Evolutionary conservation across 345 rosid species (phyloP).

Genomic region (Linum tenue): DNA sequence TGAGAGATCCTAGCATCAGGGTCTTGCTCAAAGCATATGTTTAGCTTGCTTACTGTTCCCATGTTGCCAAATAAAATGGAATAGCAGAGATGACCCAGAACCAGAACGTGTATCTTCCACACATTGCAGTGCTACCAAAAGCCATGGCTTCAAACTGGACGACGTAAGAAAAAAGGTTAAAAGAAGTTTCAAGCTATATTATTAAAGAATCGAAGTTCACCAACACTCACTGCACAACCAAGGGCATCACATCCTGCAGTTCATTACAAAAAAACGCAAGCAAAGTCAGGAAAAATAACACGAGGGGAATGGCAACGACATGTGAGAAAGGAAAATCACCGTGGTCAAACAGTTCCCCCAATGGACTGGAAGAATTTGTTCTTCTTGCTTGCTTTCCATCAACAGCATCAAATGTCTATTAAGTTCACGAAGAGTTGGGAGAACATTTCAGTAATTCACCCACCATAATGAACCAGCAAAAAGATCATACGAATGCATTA

Average conservation of each 20-base stretch:
- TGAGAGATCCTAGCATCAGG: background rate
- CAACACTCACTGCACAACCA: conserved; percentile 84
- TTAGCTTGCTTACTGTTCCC: conserved; percentile 76
- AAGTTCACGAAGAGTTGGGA: conserved; percentile 8
- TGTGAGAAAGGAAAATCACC: conserved; percentile 33
- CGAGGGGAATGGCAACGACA: background rate
- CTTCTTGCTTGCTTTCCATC: conserved; percentile 99
- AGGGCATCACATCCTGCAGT: conserved; percentile 97
- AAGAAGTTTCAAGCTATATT: conserved; percentile 1
- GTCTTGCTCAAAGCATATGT: background rate
- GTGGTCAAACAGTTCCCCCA: conserved; percentile 94
- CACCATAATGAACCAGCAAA: background rate
- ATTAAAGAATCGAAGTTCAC: conserved; percentile 4
- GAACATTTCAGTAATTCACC: conserved; percentile 1
- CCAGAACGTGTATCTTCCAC: conserved; percentile 84
- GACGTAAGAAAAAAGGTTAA: conserved; percentile 12
- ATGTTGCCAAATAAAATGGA: conserved; percentile 90
- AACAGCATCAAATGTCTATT: conserved; percentile 93
- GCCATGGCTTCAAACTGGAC: conserved; percentile 80
- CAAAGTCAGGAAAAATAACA: background rate
- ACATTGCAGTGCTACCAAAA: conserved; percentile 89
- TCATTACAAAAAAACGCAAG: conserved; percentile 10
- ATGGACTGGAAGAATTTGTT: conserved; percentile 78
- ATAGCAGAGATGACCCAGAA: conserved; percentile 93
- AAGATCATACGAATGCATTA: background rate